Percentiles rank a stretch among this genome's conserved stretches.
Evolutionary conservation across 2,329 filamentous ascomycete genomes (phyloP).

Genomic region (Neopestalotiopsis sp.): DNA sequence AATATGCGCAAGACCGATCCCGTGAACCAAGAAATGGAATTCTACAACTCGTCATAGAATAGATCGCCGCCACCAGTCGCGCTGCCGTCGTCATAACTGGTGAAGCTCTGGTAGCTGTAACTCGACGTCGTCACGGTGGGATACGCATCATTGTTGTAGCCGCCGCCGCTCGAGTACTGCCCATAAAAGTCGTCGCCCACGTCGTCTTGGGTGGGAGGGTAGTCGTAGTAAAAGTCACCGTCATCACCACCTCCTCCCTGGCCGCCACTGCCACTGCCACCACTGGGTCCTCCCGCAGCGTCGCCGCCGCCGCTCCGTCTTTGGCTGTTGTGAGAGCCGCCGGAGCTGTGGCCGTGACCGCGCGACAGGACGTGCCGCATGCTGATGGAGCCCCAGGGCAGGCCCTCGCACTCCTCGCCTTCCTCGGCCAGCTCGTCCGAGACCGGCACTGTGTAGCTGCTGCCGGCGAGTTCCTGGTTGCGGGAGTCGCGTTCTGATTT

Average conservation of each 20-base stretch:
- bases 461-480: conserved; percentile 68
- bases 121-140: background rate
- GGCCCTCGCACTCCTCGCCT: conserved; percentile 62
- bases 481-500: conserved; percentile 66
- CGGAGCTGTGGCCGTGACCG: conserved; percentile 48
- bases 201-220: background rate
- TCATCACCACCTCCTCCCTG: background rate
- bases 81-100: conserved; percentile 8
- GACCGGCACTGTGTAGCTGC: conserved; percentile 67
- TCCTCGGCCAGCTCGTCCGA: conserved; percentile 59
- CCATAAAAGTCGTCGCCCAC: background rate
- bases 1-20: no score
- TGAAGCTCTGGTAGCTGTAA: conserved; percentile 14
- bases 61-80: conserved; percentile 11
- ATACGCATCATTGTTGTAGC: background rate
- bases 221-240: background rate
- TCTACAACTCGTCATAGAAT: conserved; percentile 8
- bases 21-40: conserved; percentile 7
- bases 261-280: background rate
- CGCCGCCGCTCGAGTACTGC: background rate
- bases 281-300: no score
- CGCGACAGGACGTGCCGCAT: conserved; percentile 59
- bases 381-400: conserved; percentile 76
- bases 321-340: conserved; percentile 40
- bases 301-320: conserved; percentile 40